Conservation (phyloP, 2,329 filamentous ascomycete species). For the Mollisia scopiformis region DNA sequence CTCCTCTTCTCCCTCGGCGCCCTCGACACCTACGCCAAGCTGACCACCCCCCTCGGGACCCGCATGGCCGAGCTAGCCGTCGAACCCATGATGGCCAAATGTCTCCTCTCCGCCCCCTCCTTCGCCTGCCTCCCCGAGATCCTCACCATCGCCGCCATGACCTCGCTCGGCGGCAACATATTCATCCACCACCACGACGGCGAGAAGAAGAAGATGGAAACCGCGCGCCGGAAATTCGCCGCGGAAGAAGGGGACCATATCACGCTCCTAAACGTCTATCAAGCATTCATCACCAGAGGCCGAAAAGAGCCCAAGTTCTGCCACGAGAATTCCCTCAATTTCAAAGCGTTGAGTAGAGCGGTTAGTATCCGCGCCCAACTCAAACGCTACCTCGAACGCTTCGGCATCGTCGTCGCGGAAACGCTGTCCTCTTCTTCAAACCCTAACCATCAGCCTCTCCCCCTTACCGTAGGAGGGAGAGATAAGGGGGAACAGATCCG, state of each 20-base stretch:
- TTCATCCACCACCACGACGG: slow-evolving; percentile 82
- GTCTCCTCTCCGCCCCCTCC: slow-evolving; percentile 72
- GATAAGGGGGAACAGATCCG: slow-evolving; percentile 74
- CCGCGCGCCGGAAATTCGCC: slow-evolving; percentile 78
- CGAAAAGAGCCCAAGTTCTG: slow-evolving; percentile 86
- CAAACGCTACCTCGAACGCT: slow-evolving; percentile 83
- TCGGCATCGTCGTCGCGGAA: slow-evolving; percentile 73
- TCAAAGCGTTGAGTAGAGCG: slow-evolving; percentile 79
- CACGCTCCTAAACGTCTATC: slow-evolving; percentile 91
- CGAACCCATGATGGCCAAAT: slow-evolving; percentile 95
- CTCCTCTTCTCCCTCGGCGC: slow-evolving; percentile 85
- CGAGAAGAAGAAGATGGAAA: slow-evolving; percentile 76
- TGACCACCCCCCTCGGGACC: slow-evolving; percentile 84
- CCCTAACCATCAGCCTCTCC: slow-evolving; percentile 36
- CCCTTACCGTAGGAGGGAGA: slow-evolving; percentile 42
- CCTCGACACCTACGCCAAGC: slow-evolving; percentile 85
- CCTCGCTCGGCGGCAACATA: slow-evolving; percentile 78
- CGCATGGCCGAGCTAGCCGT: slow-evolving; percentile 93
- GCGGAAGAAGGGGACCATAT: slow-evolving; percentile 93
- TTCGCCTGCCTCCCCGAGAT: slow-evolving; percentile 86
- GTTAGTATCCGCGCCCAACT: slow-evolving; percentile 87
- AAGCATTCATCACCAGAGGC: slow-evolving; percentile 81
- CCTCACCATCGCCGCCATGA: slow-evolving; percentile 92
- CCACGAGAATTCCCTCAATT: slow-evolving; percentile 84
- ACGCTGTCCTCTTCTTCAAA: slow-evolving; percentile 48